phyloP scores from a whole-genome alignment of 1,284 basidiomycete genomes.

The Malassezia obtusa region DNA sequence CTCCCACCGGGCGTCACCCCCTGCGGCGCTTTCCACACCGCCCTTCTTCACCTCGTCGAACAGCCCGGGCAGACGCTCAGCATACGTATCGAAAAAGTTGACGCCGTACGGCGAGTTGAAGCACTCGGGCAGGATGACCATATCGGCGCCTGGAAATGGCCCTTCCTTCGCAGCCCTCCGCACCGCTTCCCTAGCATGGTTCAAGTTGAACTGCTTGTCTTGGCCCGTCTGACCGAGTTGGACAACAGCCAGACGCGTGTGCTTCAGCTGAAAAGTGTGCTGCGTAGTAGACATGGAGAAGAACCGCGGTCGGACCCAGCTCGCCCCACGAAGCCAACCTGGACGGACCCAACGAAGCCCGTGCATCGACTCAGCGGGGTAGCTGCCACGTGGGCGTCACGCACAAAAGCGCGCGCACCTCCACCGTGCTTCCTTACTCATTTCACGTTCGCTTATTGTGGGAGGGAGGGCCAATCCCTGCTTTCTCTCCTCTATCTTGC shows the following conservation, averaged over 20 bases:
- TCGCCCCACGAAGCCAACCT: neutral
- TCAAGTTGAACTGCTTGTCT: conserved; percentile 39
- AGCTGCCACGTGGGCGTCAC: conserved; percentile 4
- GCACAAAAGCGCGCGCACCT: neutral
- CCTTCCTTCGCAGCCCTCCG: conserved; percentile 11
- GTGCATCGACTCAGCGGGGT: neutral
- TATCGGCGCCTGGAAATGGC: conserved; percentile 23
- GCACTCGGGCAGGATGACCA: conserved; percentile 62
- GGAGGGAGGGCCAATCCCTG: conserved; percentile 10
- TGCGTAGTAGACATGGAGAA: neutral
- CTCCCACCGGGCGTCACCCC: conserved; percentile 27
- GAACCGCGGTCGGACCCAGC: neutral
- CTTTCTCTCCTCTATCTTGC: conserved; percentile 19
- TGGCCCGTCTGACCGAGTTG: conserved; percentile 39
- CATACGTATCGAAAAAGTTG: conserved; percentile 50
- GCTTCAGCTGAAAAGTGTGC: conserved; percentile 19
- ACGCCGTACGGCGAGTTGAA: conserved; percentile 97
- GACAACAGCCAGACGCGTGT: conserved; percentile 32
- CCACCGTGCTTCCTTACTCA: conserved; percentile 8
- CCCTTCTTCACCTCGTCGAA: conserved; percentile 29
- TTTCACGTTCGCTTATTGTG: conserved; percentile 21
- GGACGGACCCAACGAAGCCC: too few relatives aligned
- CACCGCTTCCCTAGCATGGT: conserved; percentile 25
- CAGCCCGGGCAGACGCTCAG: conserved; percentile 36
- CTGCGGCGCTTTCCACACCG: conserved; percentile 20